Evolutionary conservation across 176 grass and related monocot species (phyloP).

Genomic region (Phoenix dactylifera): DNA sequence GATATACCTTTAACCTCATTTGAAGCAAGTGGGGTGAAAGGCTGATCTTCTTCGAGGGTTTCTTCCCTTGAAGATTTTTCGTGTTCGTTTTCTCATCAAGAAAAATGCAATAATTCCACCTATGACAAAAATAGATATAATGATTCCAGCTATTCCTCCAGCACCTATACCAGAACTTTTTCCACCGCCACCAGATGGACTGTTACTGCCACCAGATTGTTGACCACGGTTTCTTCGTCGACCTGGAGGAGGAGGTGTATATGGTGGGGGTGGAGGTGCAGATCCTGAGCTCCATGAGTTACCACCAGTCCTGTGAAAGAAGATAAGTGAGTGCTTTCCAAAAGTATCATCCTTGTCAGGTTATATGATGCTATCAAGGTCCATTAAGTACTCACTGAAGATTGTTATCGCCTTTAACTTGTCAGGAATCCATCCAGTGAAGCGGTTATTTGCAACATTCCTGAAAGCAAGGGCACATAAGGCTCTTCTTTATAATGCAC

Average conservation of each 20-base stretch:
- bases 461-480: conserved; percentile 25
- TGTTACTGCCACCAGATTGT: conserved; percentile 19
- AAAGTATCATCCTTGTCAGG: not conserved
- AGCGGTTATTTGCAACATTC: conserved; percentile 73
- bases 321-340: conserved; percentile 12
- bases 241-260: conserved; percentile 24
- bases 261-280: conserved; percentile 58
- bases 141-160: conserved; percentile 51
- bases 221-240: conserved; percentile 18
- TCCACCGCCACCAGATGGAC: conserved; percentile 19
- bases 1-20: conserved; percentile 22
- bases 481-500: conserved; percentile 2
- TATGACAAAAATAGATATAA: conserved; percentile 50
- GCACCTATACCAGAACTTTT: conserved; percentile 43
- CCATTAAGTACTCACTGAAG: conserved; percentile 45
- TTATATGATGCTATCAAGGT: not conserved
- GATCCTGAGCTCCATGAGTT: conserved; percentile 62
- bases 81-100: conserved; percentile 44
- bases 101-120: conserved; percentile 45
- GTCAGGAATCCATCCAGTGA: conserved; percentile 70
- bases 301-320: conserved; percentile 41
- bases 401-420: conserved; percentile 54
- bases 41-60: conserved; percentile 34
- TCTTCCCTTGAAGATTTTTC: conserved; percentile 22
- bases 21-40: conserved; percentile 44